phyloP scores from a whole-genome alignment of 1,284 basidiomycete genomes.

The Boletellus sp. region DNA sequence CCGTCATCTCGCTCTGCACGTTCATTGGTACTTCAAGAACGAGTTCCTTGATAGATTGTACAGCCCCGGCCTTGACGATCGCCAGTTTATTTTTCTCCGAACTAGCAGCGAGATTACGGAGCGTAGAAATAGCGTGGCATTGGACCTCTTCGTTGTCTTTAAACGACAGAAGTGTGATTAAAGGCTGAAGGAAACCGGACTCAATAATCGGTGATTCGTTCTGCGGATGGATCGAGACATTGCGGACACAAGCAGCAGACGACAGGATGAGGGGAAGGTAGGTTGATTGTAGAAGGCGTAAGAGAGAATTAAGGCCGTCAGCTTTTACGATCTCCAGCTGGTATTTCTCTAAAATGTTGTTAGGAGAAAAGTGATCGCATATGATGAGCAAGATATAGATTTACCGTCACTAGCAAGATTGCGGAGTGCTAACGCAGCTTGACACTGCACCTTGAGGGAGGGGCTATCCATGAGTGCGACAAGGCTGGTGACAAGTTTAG shows the following conservation, averaged over 20 bases:
- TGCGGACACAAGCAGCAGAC: conserved; percentile 97
- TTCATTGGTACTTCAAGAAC: conserved; percentile 93
- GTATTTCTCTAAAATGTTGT: conserved; percentile 78
- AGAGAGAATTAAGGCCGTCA: conserved; percentile 88
- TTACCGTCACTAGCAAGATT: conserved; percentile 96
- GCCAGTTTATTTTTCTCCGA: conserved; percentile 98
- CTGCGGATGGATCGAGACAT: conserved; percentile 97
- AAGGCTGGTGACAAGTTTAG: conserved; percentile 91
- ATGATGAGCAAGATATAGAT: neutral
- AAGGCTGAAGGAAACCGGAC: conserved; percentile 92
- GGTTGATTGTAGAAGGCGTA: conserved; percentile 93
- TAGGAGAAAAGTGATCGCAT: conserved; percentile 2
- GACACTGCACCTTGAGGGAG: conserved; percentile 98
- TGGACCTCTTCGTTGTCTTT: conserved; percentile 99
- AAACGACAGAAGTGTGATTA: conserved; percentile 95
- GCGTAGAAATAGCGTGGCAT: conserved; percentile 98
- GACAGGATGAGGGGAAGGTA: conserved; percentile 99
- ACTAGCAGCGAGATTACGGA: conserved; percentile 95
- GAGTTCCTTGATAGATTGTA: conserved; percentile 95
- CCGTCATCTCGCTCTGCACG: conserved; percentile 99
- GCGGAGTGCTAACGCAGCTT: conserved; percentile 92
- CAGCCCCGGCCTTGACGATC: conserved; percentile 97
- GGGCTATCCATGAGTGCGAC: conserved; percentile 97
- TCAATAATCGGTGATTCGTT: conserved; percentile 99
- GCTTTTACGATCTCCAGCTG: conserved; percentile 98